Base-by-base conservation (phyloP, 306 rosid genomes). In the Canavalia ensiformis region DNA sequence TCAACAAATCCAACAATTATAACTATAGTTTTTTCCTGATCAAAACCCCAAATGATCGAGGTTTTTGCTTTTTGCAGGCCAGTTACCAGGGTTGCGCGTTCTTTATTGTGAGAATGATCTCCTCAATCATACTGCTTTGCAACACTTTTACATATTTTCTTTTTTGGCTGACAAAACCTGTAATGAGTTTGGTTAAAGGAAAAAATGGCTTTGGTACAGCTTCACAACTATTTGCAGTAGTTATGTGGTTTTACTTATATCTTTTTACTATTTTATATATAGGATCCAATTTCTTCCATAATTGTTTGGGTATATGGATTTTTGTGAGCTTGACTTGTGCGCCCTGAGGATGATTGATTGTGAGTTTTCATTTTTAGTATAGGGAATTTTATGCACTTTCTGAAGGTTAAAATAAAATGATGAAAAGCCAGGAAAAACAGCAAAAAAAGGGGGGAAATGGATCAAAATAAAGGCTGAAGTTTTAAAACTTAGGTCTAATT, bases 61-160 rank as follows among this genome's bases (percentile, higher is more conserved):
- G 75, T 35, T 66, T 81, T 79, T 82, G 74, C 79, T 60, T 88
- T 78, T 85, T 89, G 88, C 92, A 91, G 96, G 94, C 75, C 91
- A n/a, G 77, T 50, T 68, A 8, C 79, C 37, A 83, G 79, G 64
- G 85, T 73, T 66, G 82, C 87, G 64, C 90, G 75, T 46, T 91
- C 97, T 41, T 78, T n/a, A 11, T 65, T 93, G 3, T 91, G 88
- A 93, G 3, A 5, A 28, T 49, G 64, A 75, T 74, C 74, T 44
- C 69, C 68, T 73, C 58, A 35, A 45, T 46, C 57, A 4, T 35
- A 58, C 12, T 45, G 67, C 78, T 51, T 35, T 42, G 6, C 54
- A 42, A 42, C 42, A 31, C 55, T 37, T 39, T 7, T 28, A 28
- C 76, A 55, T 1, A 2, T 47, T 50, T 25, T 46, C 8, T 9